These are phyloP conservation scores for Maudiozyma serrabonitensis DNA, from an alignment of 805 yeast species.

Conservation along the genomic window DNA sequence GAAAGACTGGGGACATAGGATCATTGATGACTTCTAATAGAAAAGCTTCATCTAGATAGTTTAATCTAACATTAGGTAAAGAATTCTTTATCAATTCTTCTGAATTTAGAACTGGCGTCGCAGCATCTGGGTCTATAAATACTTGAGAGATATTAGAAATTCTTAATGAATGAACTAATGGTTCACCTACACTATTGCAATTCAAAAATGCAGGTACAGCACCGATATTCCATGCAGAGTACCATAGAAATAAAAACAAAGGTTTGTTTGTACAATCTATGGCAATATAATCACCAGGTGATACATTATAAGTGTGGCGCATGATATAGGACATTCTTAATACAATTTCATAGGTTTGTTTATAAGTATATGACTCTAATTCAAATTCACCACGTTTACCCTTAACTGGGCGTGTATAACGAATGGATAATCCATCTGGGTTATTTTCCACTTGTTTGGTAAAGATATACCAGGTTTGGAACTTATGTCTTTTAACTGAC, in stretches of 20 bases:
- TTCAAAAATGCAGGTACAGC: constrained; percentile 83
- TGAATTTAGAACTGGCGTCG: constrained; percentile 41
- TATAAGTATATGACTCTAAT: constrained; percentile 57
- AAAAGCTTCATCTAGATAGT: constrained; percentile 44
- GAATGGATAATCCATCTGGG: constrained; percentile 49
- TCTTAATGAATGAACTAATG: constrained; percentile 71
- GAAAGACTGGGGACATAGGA: constrained; percentile 36
- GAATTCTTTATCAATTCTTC: constrained; percentile 33
- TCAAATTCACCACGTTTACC: constrained; percentile 47
- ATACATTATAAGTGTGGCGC: constrained; percentile 51
- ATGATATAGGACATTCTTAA: constrained; percentile 59
- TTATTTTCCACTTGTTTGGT: constrained; percentile 43
- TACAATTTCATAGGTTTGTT: constrained; percentile 56
- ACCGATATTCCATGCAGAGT: constrained; percentile 85
- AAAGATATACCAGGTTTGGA: constrained; percentile 63
- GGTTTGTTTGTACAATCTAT: constrained; percentile 78
- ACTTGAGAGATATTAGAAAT: constrained; percentile 56
- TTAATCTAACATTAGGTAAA: constrained; percentile 34
- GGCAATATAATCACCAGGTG: constrained; percentile 60
- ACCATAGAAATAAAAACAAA: constrained; percentile 67
- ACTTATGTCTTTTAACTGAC: constrained; percentile 19
- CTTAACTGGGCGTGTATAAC: constrained; percentile 38
- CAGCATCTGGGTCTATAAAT: constrained; percentile 66
- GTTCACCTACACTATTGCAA: constrained; percentile 62
- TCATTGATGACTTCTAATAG: constrained; percentile 34